These are phyloP conservation scores for Ramichloridium luteum DNA, from an alignment of 2,329 filamentous ascomycete genomes.

Conservation along the genomic window DNA sequence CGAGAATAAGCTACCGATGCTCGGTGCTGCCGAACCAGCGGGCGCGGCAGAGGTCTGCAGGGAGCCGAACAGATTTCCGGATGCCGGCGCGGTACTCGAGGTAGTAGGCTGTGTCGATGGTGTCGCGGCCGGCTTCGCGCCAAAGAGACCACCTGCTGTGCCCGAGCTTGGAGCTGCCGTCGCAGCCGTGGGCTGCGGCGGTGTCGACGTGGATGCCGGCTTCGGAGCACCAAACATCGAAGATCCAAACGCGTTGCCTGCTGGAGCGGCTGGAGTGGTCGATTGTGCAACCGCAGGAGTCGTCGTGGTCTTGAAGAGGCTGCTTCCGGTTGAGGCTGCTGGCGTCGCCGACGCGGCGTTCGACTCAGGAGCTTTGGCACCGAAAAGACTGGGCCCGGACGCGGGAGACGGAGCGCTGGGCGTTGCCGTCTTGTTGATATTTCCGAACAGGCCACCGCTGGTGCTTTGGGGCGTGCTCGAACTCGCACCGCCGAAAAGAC, in stretches of 20 bases:
- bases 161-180: neutral
- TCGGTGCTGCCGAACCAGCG: neutral
- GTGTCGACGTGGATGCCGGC: no score
- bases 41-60: neutral
- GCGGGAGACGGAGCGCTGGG: constrained; percentile 1
- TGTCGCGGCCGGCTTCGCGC: constrained; percentile 1
- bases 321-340: neutral
- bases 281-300: no score
- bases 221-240: no score
- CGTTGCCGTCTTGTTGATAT: constrained; percentile 4
- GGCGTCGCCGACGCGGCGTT: no score
- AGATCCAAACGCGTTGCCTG: no score
- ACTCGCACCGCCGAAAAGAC: constrained; percentile 4
- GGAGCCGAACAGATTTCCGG: constrained; percentile 1
- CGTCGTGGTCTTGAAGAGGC: neutral
- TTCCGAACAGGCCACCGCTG: constrained; percentile 3
- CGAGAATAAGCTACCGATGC: no score
- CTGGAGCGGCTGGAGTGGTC: no score
- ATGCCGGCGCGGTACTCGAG: neutral
- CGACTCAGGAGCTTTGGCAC: constrained; percentile 4
- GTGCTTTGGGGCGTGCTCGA: neutral
- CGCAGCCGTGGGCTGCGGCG: no score
- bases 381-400: constrained; percentile 5
- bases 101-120: constrained; percentile 2
- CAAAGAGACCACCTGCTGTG: neutral